phyloP scores from a whole-genome alignment of 441 rosid species.

The Erysimum pusillum region DNA sequence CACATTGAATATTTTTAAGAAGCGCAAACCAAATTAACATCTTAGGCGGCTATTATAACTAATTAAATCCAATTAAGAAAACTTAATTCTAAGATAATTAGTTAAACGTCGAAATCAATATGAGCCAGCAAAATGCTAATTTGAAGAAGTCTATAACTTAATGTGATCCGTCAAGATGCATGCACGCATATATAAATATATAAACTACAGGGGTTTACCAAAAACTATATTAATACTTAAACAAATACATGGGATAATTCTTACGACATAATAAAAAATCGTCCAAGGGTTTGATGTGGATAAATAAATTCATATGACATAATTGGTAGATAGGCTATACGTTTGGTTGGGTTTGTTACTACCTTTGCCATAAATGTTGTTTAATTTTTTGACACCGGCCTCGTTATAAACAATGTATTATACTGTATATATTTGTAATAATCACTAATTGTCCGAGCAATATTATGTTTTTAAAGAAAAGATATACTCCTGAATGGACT shows the following conservation, averaged over 20 bases:
- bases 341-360: neutral
- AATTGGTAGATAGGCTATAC: neutral
- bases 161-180: conserved; percentile 29
- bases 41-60: conserved; percentile 24
- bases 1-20: neutral
- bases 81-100: conserved; percentile 9
- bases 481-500: too few species aligned
- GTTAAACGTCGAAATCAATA: conserved; percentile 35
- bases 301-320: neutral
- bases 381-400: neutral
- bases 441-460: neutral
- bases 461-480: too few species aligned
- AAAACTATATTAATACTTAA: conserved; percentile 4
- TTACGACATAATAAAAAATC: conserved; percentile 4
- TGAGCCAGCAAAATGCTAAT: conserved; percentile 25
- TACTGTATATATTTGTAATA: neutral
- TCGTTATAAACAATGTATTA: neutral
- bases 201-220: conserved; percentile 14
- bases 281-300: neutral
- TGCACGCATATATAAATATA: conserved; percentile 12
- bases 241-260: neutral
- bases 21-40: conserved; percentile 5
- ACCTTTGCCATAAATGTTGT: neutral
- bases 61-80: neutral
- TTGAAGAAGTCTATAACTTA: conserved; percentile 11